Evolutionary conservation across 2,329 filamentous ascomycete genomes (phyloP), one percentile per base, ranked within the genome.

Genomic region (Didymella exigua): DNA sequence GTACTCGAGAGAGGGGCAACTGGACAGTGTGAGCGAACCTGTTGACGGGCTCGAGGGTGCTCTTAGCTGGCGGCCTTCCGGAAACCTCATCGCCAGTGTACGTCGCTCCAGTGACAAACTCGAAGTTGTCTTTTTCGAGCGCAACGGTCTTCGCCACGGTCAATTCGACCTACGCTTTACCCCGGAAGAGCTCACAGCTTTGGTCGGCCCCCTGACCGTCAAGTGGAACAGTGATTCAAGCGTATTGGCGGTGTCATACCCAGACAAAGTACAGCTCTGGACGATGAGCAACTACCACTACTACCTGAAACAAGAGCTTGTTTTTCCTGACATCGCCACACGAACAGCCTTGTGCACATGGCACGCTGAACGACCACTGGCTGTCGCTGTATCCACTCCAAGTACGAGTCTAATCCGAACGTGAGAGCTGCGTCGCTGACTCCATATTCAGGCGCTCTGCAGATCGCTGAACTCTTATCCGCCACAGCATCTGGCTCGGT

Each of bases 271-370:
- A n/a, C 95, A 99, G 70, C 79, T 99, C 1, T 99, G 95, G 95
- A 96, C 92, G 0, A 96, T 89, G 83, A 90, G 91, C 18, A 99
- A 99, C 73, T 99, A 99, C 65, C 91, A 98, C 72, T 99, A 95
- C 85, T 98, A 98, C 73, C 81, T 99, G 14, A 99, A 99, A 77
- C 92, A 96, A 72, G 92, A 97, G 71, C 81, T 97, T 6, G 44
- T 48, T 2, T 69, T 72, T 24, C 69, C 70, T 4, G 66, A 69
- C 26, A 31, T 46, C 45, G 49, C 53, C 16, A 23, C 52, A 6
- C 50, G 33, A 14, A 64, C 54, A 18, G 63, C 61, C 26, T 51
- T 53, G 41, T 70, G 57, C 52, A 69, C 58, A 24, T 99, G 95
- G 95, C 91, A 99, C 73, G 85, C 91, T 1, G 95, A 98, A 70